Percentiles rank a stretch among this genome's conserved stretches.
phyloP scores from a whole-genome alignment of 2,329 filamentous ascomycete genomes.

The Trichoderma endophyticum region DNA sequence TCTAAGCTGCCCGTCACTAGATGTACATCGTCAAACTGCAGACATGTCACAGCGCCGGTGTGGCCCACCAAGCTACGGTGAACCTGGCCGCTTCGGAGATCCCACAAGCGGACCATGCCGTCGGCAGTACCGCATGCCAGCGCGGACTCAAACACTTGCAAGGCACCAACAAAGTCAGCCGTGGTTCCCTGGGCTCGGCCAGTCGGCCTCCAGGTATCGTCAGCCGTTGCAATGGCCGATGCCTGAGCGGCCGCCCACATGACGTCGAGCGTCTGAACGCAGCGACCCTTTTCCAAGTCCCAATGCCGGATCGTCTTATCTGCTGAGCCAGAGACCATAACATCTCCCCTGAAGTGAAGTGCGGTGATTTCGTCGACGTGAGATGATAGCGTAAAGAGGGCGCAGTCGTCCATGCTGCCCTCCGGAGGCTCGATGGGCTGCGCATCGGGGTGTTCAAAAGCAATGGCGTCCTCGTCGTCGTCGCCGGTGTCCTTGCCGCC shows the following conservation, averaged over 20 bases:
- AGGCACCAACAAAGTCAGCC: conserved; percentile 88
- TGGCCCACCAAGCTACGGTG: conserved; percentile 93
- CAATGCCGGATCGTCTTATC: conserved; percentile 98
- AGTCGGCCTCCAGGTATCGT: conserved; percentile 70
- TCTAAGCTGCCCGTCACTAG: conserved; percentile 91
- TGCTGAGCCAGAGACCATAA: conserved; percentile 89
- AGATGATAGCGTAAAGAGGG: conserved; percentile 80
- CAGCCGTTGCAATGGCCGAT: conserved; percentile 62
- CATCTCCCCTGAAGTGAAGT: conserved; percentile 83
- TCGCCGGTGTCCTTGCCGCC: conserved; percentile 55
- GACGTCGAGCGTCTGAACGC: conserved; percentile 94
- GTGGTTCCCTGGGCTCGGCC: conserved; percentile 59
- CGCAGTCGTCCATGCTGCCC: conserved; percentile 84
- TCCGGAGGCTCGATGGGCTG: conserved; percentile 66
- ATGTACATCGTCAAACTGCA: conserved; percentile 96
- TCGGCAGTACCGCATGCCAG: conserved; percentile 95
- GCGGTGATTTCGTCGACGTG: conserved; percentile 95
- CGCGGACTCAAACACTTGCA: conserved; percentile 95
- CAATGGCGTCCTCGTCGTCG: conserved; percentile 64
- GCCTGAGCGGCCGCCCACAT: conserved; percentile 97
- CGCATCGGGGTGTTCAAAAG: conserved; percentile 69
- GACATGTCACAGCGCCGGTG: conserved; percentile 86
- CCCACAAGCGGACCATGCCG: conserved; percentile 95
- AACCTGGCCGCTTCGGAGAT: conserved; percentile 94
- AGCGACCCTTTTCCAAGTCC: conserved; percentile 96